phyloP scores from a whole-genome alignment of 2,329 filamentous ascomycete species.

The Colletotrichum costaricense region DNA sequence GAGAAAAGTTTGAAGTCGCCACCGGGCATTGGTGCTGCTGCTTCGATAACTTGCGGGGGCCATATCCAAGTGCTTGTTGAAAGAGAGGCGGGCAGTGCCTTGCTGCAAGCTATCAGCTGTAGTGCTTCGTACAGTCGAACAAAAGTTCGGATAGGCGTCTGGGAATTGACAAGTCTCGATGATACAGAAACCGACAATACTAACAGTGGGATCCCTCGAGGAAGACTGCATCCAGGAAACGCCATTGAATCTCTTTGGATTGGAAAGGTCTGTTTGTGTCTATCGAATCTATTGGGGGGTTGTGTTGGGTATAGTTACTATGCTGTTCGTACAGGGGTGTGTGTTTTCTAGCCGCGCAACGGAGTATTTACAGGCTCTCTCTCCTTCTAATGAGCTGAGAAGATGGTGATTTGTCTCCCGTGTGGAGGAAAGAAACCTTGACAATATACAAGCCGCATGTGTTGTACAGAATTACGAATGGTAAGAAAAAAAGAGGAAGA shows the following conservation, averaged over 20 bases:
- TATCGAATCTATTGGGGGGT: background rate
- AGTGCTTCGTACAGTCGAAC: background rate
- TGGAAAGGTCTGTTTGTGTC: background rate
- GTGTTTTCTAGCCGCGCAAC: background rate
- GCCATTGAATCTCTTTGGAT: background rate
- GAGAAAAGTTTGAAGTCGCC: background rate
- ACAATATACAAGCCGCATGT: conserved; percentile 6
- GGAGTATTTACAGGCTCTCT: background rate
- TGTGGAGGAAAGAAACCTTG: background rate
- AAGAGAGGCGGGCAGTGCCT: background rate
- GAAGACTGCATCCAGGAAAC: background rate
- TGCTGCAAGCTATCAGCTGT: background rate
- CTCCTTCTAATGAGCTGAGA: conserved; percentile 23
- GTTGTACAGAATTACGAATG: background rate
- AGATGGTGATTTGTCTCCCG: background rate
- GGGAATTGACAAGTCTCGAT: too few species aligned
- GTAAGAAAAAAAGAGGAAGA: background rate
- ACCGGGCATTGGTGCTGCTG: background rate
- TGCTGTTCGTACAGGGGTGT: background rate
- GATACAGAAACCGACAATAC: background rate
- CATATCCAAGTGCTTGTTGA: background rate
- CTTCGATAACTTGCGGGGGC: background rate
- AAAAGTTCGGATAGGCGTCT: background rate
- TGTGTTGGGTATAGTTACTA: background rate
- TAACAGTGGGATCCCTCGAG: background rate